phyloP scores from a whole-genome alignment of 1,139 yeast species.

The Zygosaccharomyces pseudobailii region DNA sequence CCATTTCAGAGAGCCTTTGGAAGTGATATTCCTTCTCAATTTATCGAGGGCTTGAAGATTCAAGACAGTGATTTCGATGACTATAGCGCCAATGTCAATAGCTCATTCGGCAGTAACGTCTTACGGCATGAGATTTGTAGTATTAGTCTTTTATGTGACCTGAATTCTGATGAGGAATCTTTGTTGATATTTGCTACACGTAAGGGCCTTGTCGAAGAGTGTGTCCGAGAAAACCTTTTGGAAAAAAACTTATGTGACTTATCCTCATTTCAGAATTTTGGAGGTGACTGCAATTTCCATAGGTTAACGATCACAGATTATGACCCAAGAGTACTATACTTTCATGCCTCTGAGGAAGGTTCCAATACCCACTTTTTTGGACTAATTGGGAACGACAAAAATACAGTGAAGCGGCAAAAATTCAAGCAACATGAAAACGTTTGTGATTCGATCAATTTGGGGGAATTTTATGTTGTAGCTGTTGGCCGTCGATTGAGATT shows the following conservation, averaged over 20 bases:
- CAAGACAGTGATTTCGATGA: neutral
- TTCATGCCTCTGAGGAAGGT: neutral
- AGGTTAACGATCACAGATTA: neutral
- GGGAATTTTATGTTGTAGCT: slow-evolving; percentile 7
- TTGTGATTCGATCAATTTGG: slow-evolving; percentile 8
- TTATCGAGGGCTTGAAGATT: slow-evolving; percentile 6
- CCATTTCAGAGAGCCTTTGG: slow-evolving; percentile 7
- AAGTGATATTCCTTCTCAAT: neutral
- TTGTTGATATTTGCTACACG: slow-evolving; percentile 1
- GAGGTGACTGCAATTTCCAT: neutral
- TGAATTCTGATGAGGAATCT: neutral
- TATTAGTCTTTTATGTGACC: neutral
- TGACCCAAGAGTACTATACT: neutral
- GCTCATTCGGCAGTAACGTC: slow-evolving; percentile 3
- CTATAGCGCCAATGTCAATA: neutral
- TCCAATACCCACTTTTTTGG: slow-evolving; percentile 6
- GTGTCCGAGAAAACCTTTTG: neutral
- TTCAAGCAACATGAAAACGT: slow-evolving; percentile 6
- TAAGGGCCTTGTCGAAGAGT: neutral
- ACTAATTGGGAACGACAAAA: neutral
- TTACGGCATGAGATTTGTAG: slow-evolving; percentile 3
- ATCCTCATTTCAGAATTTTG: neutral
- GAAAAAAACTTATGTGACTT: neutral
- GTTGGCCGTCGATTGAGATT: neutral
- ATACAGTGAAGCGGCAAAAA: neutral